phyloP scores from a whole-genome alignment of 1,139 yeast species.

The Candida tetrigidarum region DNA sequence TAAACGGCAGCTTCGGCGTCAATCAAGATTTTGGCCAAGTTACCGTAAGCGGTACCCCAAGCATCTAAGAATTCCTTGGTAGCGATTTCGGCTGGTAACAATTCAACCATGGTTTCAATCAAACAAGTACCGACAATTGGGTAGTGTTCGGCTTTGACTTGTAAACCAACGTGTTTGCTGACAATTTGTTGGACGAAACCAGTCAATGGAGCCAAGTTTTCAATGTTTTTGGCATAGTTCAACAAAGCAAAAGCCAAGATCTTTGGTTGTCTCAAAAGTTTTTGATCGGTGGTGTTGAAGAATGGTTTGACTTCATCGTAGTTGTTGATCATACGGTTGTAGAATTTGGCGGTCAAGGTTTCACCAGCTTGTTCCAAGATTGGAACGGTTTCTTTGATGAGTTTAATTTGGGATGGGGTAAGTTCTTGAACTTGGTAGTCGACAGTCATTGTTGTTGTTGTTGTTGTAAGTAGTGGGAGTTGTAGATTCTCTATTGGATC shows the following conservation, averaged over 20 bases:
- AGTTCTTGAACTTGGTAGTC: slow-evolving; percentile 23
- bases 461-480: not conserved
- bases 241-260: slow-evolving; percentile 67
- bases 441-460: slow-evolving; percentile 10
- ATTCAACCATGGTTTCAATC: slow-evolving; percentile 54
- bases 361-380: slow-evolving; percentile 60
- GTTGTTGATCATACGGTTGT: slow-evolving; percentile 54
- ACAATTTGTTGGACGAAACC: slow-evolving; percentile 65
- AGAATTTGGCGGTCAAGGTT: slow-evolving; percentile 56
- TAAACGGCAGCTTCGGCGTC: slow-evolving; percentile 56
- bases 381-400: slow-evolving; percentile 62
- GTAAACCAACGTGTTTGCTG: slow-evolving; percentile 67
- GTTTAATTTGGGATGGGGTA: slow-evolving; percentile 33
- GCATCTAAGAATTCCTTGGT: slow-evolving; percentile 60
- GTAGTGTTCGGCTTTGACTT: slow-evolving; percentile 65
- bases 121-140: slow-evolving; percentile 64
- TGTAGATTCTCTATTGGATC: too few relatives aligned
- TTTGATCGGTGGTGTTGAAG: slow-evolving; percentile 66
- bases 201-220: slow-evolving; percentile 56
- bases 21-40: slow-evolving; percentile 64
- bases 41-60: slow-evolving; percentile 70
- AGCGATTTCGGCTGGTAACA: slow-evolving; percentile 60
- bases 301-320: slow-evolving; percentile 60
- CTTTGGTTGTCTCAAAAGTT: slow-evolving; percentile 59
- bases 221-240: slow-evolving; percentile 67